Evolutionary conservation across 768 basidiomycete species (phyloP).

Genomic region (Sporobolomyces roseus): DNA sequence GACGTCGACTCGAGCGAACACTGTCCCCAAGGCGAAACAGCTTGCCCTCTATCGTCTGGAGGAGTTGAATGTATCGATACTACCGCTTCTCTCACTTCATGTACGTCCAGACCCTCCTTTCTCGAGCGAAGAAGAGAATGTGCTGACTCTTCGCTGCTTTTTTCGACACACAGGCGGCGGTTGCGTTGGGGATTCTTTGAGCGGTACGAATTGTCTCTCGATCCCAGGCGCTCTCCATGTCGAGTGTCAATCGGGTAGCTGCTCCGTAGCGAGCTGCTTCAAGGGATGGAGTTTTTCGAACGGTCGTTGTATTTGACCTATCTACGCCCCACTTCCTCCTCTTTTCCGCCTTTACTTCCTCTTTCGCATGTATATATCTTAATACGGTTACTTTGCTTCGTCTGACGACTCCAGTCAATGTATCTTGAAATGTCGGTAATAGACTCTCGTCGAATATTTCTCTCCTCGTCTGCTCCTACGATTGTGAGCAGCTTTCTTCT

Average conservation of each 20-base stretch:
- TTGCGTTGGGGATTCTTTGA: conserved; percentile 3
- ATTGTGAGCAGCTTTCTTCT: no score
- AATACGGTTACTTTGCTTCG: background rate
- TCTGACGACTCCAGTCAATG: conserved; percentile 13
- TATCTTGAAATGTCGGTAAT: background rate
- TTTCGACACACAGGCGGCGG: conserved; percentile 22
- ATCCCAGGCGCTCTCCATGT: conserved; percentile 31
- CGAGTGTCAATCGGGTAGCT: conserved; percentile 10
- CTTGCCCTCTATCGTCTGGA: conserved; percentile 25
- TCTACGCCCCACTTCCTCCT: background rate
- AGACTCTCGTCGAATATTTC: no score
- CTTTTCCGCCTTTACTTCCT: background rate
- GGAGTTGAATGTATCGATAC: conserved; percentile 35
- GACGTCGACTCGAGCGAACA: conserved; percentile 5
- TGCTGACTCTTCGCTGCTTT: background rate
- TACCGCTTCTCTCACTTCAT: background rate
- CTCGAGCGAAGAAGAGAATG: no score
- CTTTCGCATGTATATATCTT: background rate
- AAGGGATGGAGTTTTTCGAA: background rate
- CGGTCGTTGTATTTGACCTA: conserved; percentile 1
- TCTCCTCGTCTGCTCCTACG: no score
- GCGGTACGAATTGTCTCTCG: conserved; percentile 30
- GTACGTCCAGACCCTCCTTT: background rate
- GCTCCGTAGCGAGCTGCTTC: conserved; percentile 15
- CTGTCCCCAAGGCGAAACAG: conserved; percentile 29